Conservation (phyloP, 345 rosid species). For the Firmiana major region DNA sequence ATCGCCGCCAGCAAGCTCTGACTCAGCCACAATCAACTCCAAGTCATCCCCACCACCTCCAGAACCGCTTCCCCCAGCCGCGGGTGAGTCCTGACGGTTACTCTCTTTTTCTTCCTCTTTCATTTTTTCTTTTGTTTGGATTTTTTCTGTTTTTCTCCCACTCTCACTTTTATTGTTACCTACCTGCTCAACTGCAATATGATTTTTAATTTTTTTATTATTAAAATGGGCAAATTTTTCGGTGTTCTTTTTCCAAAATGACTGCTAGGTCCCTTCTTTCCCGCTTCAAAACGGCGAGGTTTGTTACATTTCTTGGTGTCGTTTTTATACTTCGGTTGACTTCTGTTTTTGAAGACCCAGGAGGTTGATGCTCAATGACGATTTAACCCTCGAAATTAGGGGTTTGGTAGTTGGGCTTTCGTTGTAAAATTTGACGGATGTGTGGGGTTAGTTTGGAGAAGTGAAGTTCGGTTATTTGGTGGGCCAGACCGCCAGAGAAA, state of each 20-base stretch:
- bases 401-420: no score
- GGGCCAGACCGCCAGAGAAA: conserved; percentile 22
- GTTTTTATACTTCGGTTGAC: conserved; percentile 19
- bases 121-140: conserved; percentile 17
- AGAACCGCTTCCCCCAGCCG: conserved; percentile 8
- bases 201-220: conserved; percentile 6
- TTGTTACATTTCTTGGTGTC: not conserved
- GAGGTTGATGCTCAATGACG: not conserved
- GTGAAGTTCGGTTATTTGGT: conserved; percentile 22
- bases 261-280: conserved; percentile 23
- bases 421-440: conserved; percentile 5
- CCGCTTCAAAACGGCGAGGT: conserved; percentile 13
- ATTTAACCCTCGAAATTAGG: not conserved
- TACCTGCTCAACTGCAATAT: conserved; percentile 57
- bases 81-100: conserved; percentile 29
- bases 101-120: conserved; percentile 21
- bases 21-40: conserved; percentile 10
- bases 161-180: conserved; percentile 26
- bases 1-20: conserved; percentile 22
- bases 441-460: not conserved
- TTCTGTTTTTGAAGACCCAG: conserved; percentile 4
- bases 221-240: conserved; percentile 25
- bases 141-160: not conserved
- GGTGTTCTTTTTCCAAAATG: conserved; percentile 27
- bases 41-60: not conserved